Conservation (phyloP, 208 protist species). For the Kentomonas sorsogonicus region DNA sequence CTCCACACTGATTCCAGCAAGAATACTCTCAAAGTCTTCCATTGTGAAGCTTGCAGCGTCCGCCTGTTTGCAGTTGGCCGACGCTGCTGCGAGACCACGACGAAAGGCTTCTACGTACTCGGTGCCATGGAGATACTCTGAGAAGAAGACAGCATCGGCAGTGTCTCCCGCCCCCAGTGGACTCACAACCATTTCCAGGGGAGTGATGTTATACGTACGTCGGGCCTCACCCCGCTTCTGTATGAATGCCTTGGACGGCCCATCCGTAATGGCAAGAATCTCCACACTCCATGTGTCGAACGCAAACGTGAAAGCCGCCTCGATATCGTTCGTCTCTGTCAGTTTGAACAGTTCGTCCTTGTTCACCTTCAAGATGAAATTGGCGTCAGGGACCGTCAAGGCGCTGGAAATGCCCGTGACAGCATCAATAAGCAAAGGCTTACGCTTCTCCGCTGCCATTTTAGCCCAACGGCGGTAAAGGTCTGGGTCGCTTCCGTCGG, state of each 20-base stretch:
- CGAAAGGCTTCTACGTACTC: conserved; percentile 21
- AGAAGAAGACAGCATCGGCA: conserved; percentile 28
- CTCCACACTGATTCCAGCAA: conserved; percentile 67
- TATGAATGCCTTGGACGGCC: conserved; percentile 17
- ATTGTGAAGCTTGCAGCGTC: conserved; percentile 18
- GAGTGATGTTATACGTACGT: conserved; percentile 11
- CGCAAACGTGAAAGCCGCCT: conserved; percentile 22
- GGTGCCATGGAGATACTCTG: conserved; percentile 17
- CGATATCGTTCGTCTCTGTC: conserved; percentile 13
- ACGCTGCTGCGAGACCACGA: conserved; percentile 21
- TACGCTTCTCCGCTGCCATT: conserved; percentile 17
- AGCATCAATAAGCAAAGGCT: conserved; percentile 32
- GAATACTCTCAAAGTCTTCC: conserved; percentile 52
- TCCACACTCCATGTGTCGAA: conserved; percentile 22
- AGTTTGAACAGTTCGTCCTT: conserved; percentile 22
- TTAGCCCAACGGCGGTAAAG: conserved; percentile 29
- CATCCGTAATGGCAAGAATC: conserved; percentile 28
- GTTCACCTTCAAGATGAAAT: conserved; percentile 31
- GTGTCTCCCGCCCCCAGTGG: conserved; percentile 34
- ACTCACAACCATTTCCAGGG: conserved; percentile 23
- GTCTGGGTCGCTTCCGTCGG: no score
- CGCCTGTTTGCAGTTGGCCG: conserved; percentile 32
- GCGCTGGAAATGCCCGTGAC: conserved; percentile 26
- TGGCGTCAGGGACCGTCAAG: conserved; percentile 16
- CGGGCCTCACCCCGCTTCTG: conserved; percentile 15